Evolutionary conservation across 768 basidiomycete genomes (phyloP).

Genomic region (Tricholomella constricta): DNA sequence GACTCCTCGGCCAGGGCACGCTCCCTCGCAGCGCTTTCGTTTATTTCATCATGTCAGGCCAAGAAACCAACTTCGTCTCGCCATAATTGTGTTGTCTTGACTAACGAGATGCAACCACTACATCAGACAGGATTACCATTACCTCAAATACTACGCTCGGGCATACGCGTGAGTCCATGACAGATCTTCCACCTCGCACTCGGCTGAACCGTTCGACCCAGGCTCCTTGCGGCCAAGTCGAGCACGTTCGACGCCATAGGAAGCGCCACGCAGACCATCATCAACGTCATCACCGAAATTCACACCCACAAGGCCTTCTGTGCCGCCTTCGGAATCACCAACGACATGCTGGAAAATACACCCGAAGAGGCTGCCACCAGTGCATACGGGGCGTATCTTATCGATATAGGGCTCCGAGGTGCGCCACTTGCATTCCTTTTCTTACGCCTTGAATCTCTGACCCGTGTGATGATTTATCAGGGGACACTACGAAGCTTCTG

Average conservation of each 20-base stretch:
- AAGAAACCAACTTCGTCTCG: background rate
- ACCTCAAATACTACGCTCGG: constrained; percentile 81
- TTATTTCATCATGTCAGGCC: constrained; percentile 79
- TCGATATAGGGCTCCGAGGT: constrained; percentile 79
- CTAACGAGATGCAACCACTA: background rate
- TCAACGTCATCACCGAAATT: constrained; percentile 68
- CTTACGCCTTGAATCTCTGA: background rate
- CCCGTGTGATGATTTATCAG: constrained; percentile 34
- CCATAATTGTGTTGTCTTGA: background rate
- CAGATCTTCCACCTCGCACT: background rate
- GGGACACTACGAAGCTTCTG: constrained; percentile 70
- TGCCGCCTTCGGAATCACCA: constrained; percentile 64
- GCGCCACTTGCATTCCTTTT: background rate
- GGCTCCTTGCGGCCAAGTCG: constrained; percentile 80
- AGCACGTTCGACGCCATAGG: constrained; percentile 61
- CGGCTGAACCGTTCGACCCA: constrained; percentile 22
- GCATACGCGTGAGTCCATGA: constrained; percentile 61
- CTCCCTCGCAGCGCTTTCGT: constrained; percentile 67
- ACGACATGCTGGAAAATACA: constrained; percentile 59
- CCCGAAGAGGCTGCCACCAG: constrained; percentile 72
- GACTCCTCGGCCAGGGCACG: constrained; percentile 70
- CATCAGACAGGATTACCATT: constrained; percentile 77
- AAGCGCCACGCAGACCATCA: constrained; percentile 62
- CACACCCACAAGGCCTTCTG: constrained; percentile 74
- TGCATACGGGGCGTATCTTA: constrained; percentile 85